Percentiles rank a stretch among this genome's conserved stretches.
Evolutionary conservation across 352 stramenopile species (phyloP).

Genomic region (Phytophthora litchii): DNA sequence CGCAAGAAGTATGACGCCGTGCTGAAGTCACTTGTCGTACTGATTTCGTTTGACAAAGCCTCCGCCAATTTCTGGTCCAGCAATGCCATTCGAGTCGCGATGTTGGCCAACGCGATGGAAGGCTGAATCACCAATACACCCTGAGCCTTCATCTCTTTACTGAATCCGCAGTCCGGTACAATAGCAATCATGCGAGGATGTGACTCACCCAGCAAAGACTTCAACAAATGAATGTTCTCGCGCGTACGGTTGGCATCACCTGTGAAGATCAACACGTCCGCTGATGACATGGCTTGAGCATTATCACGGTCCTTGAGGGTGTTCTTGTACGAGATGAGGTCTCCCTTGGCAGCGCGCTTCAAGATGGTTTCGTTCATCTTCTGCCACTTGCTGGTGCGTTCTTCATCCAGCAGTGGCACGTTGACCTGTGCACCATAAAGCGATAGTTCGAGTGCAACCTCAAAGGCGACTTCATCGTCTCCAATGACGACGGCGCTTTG

Average conservation of each 20-base stretch:
- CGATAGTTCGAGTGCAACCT: constrained; percentile 64
- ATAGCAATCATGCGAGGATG: constrained; percentile 67
- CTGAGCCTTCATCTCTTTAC: constrained; percentile 46
- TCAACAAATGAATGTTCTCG: constrained; percentile 58
- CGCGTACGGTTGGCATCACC: constrained; percentile 50
- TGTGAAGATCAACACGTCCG: constrained; percentile 71
- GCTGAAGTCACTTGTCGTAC: constrained; percentile 52
- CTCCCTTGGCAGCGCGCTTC: constrained; percentile 51
- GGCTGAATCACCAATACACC: constrained; percentile 60
- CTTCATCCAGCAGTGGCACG: constrained; percentile 62
- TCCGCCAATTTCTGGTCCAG: constrained; percentile 51
- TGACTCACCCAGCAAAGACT: constrained; percentile 42
- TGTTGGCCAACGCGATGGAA: constrained; percentile 72
- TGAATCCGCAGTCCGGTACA: constrained; percentile 52
- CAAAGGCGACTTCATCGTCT: constrained; percentile 67
- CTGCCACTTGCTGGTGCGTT: constrained; percentile 62
- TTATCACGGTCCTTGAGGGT: constrained; percentile 53
- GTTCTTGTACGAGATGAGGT: constrained; percentile 76
- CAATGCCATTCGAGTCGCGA: constrained; percentile 69
- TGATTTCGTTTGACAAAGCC: constrained; percentile 53
- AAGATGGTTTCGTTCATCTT: constrained; percentile 69
- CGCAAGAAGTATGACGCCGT: constrained; percentile 70
- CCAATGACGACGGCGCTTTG: constrained; percentile 68
- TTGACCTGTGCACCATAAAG: constrained; percentile 70
- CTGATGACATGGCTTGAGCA: constrained; percentile 44